Base-by-base conservation (phyloP, 2,329 filamentous ascomycete genomes). In the Penicillium sp. region DNA sequence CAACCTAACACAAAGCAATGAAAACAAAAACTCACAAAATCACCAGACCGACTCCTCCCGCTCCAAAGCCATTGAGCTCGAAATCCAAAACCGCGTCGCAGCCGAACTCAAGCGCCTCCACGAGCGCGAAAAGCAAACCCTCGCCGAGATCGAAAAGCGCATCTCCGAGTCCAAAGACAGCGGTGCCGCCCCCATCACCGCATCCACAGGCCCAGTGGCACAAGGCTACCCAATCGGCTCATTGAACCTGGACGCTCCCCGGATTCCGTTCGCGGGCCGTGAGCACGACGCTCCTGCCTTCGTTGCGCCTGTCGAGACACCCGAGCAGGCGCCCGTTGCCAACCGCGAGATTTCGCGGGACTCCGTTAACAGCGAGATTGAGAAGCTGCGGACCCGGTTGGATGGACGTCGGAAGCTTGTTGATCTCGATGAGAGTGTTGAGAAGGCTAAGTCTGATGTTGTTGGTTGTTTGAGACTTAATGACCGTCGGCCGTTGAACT, bases 401-500 rank as follows among this genome's bases (percentile, higher is more conserved):
- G 78, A 90, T 59, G 82, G 77, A 52, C 74, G 85, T 63, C 85
- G 88, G 69, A 82, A 82, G 72, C 67, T 86, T 58, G 79, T 82
- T 55, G 80, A 87, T 63, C 73, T 91, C 63, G 90, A 92, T 65
- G 85, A 88, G 61, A 79, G 79, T 50, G 86, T 96, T 48, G 87
- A 91, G 76, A 83, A 81, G 72, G 90, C 92, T 21, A 89, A 91
- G 75, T 81, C 85, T 65, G 86, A 88, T 58, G 86, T 97, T 55
- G 85, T 95, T 61, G 83, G 84, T 67, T 98, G 93, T 74, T 80
- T 98, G 80, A 82, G 90, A 60, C 83, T 88, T 70, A 88, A 97
- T 75, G 93, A 97, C 77, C 83, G 91, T 63, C 84, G 91, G 74
- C 93, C 93, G 73, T 80, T 97, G 72, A 90, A 97, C 80, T 98